Base-by-base conservation (phyloP, 441 rosid genomes). In the Codiaeum variegatum region DNA sequence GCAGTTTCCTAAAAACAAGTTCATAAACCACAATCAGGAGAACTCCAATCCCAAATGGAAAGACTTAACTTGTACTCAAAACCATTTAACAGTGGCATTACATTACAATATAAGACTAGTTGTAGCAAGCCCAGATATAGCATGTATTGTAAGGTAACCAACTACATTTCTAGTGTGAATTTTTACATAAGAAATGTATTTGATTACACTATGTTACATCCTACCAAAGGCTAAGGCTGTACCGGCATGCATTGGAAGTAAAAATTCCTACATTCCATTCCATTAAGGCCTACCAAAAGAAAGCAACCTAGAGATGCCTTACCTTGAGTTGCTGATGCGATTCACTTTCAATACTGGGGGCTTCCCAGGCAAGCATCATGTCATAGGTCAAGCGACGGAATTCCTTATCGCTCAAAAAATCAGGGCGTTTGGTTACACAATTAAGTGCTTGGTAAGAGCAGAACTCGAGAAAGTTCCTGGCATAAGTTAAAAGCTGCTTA, bases 321-420 rank as follows among this genome's bases (percentile, higher is more conserved):
- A 86, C 92, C 63, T 77, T 83, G 31, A 59, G 74, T 58, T 80
- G 82, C 12, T 59, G 71, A 38, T 79, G 81, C 8, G 70, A 64
- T 80, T 86, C 88, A 59, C 71, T 79, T 51, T 85, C 82, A 31
- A 82, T 83, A 67, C 90, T 79, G 5, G 98, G 94, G 13, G 81
- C 70, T 82, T 90, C 98, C 98, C 98, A 93, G 32, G 98, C 98
- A 77, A 91, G 98, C 97, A 93, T 93, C 97, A 91, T 90, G 69
- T 89, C 97, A 72, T 82, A 93, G n/a, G 86, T 88, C 42, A 93
- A 84, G 72, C 83, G 94, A 61, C 91, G 88, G 62, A 93, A 90
- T 31, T 87, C 94, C 28, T 83, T 82, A 67, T 93, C 92, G 80
- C 85, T 83, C 75, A 91, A 75, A 79, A 85, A 91, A 81, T 83